Evolutionary conservation across 148 eudicot species (phyloP).

Genomic region (Cornus kousa): DNA sequence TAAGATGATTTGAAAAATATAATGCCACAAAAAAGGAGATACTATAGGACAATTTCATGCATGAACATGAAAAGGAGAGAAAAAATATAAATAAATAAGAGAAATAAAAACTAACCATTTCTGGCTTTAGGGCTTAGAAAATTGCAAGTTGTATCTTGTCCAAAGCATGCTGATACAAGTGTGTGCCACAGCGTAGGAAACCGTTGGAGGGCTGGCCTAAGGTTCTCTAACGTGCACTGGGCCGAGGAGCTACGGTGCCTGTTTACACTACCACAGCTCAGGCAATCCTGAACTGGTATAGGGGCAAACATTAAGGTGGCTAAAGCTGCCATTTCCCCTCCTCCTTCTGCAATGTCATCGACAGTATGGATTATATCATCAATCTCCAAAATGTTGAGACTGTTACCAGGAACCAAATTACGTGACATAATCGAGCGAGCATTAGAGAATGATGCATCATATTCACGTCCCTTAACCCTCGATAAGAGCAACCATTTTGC

Average conservation of each 20-base stretch:
- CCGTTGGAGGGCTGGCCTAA: slow-evolving; percentile 79
- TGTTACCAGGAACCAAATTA: slow-evolving; percentile 45
- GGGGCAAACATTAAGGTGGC: slow-evolving; percentile 94
- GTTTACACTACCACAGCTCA: slow-evolving; percentile 81
- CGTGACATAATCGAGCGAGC: slow-evolving; percentile 72
- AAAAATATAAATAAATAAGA: not conserved
- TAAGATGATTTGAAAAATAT: not conserved
- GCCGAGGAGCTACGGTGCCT: slow-evolving; percentile 63
- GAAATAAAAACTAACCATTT: slow-evolving; percentile 40
- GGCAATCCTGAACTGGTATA: slow-evolving; percentile 76
- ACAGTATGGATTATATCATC: slow-evolving; percentile 74
- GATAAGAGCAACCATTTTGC: slow-evolving; percentile 86
- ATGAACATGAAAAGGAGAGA: not conserved
- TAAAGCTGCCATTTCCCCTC: slow-evolving; percentile 87
- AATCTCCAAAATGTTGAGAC: slow-evolving; percentile 49
- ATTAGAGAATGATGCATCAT: slow-evolving; percentile 92
- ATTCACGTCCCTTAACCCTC: slow-evolving; percentile 84
- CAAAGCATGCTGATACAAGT: slow-evolving; percentile 79
- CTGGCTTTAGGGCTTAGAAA: slow-evolving; percentile 51
- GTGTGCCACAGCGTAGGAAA: slow-evolving; percentile 87
- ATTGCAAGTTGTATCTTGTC: slow-evolving; percentile 63
- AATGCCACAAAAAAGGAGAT: not conserved
- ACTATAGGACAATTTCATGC: not conserved
- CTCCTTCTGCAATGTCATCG: slow-evolving; percentile 96
- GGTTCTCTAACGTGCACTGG: slow-evolving; percentile 96